Base-by-base conservation (phyloP, 371 early-diverging fungal genomes). In the Apophysomyces trapeziformis region DNA sequence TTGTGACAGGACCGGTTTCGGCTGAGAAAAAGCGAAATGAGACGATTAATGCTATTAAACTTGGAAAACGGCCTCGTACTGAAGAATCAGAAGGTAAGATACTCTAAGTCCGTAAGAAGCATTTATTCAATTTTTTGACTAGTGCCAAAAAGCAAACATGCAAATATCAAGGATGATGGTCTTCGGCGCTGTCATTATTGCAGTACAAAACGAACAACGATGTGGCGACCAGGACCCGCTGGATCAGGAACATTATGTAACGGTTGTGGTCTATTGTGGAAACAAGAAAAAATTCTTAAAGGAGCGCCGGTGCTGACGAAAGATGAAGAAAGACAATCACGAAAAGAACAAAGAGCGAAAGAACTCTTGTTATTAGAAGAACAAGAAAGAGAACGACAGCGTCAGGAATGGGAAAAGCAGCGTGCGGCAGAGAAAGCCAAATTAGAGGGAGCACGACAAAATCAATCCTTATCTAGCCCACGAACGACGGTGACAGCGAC, bases 231-330 rank as follows among this genome's bases (percentile, higher is more conserved):
- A 18, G 83, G 83, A 12, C 83, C 83, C 7, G 75, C 32, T 32
- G 83, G 83, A 4, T 64, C 66, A 13, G 80, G 80, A 13, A 79
- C 83, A 14, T 66, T 83, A 13, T 83, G 83, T 61, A 83, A 83
- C 61, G 76, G 75, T 4, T 83, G 83, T 66, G 80, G 83, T 35
- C 61, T 88, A 13, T 78, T 83, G 62, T 89, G 87, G 87, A 74
- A 69, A 18, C 75, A 76, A 63, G 83, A 80, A 3, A 78, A 81
- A 41, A 58, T 43, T 59, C 63, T 44, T n/a, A 63, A 61, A 38
- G 54, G 54, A n/a, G 54, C 54, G 1, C 54, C 54, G 11, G 54
- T 50, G 21, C 9, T 50, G 5, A 73, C 68, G n/a, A 57, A 59
- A 18, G 59, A 71, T 26, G 77, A 77, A 60, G 77, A 75, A 47